Evolutionary conservation across 768 basidiomycete genomes (phyloP).

Genomic region (Xerocomus spinulosus): DNA sequence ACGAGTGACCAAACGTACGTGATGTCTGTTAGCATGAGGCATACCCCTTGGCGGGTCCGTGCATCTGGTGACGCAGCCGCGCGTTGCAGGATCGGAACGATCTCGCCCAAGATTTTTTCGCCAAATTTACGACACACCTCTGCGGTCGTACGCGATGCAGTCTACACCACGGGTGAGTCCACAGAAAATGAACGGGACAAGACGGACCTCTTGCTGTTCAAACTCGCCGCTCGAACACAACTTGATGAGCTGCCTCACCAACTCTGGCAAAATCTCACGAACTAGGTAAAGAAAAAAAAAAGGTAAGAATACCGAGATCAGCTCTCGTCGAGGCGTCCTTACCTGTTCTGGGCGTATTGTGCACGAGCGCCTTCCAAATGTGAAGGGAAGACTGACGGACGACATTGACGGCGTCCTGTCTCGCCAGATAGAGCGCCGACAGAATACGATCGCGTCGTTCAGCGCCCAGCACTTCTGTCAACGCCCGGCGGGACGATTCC

Average conservation of each 20-base stretch:
- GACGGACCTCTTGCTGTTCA: slow-evolving; percentile 83
- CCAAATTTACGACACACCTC: slow-evolving; percentile 96
- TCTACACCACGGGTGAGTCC: slow-evolving; percentile 42
- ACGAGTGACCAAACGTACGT: slow-evolving; percentile 49
- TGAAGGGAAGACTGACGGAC: slow-evolving; percentile 90
- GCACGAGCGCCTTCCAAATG: slow-evolving; percentile 97
- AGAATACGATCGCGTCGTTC: slow-evolving; percentile 90
- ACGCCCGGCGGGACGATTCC: slow-evolving; percentile 79
- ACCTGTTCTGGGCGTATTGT: slow-evolving; percentile 92
- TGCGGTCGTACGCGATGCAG: slow-evolving; percentile 78
- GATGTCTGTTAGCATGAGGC: slow-evolving; percentile 80
- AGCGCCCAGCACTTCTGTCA: slow-evolving; percentile 81
- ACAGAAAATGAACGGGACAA: neutral
- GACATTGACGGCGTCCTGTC: slow-evolving; percentile 85
- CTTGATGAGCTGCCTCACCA: slow-evolving; percentile 71
- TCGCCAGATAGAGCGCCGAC: slow-evolving; percentile 85
- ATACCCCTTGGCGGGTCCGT: slow-evolving; percentile 77
- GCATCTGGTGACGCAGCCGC: slow-evolving; percentile 59
- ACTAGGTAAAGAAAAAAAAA: slow-evolving; percentile 38
- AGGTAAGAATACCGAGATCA: neutral
- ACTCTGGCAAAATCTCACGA: slow-evolving; percentile 84
- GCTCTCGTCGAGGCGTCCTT: slow-evolving; percentile 3
- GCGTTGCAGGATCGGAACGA: slow-evolving; percentile 71
- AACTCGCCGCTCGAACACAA: slow-evolving; percentile 73
- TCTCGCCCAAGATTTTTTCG: slow-evolving; percentile 81